phyloP scores from a whole-genome alignment of 139 green algal species.

The Chloropicon primus region DNA sequence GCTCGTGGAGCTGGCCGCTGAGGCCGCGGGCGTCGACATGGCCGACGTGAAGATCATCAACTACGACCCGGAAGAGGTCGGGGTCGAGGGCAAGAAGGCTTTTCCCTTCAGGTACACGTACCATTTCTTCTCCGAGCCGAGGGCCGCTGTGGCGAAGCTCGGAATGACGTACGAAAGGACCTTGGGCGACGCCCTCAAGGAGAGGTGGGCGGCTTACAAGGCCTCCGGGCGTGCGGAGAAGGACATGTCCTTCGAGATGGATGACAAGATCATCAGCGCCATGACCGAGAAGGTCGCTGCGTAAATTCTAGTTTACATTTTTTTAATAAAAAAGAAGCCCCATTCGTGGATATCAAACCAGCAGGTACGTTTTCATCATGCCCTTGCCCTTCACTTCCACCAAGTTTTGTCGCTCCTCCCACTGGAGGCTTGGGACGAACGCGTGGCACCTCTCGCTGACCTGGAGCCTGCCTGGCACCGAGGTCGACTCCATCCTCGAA shows the following conservation, averaged over 20 bases:
- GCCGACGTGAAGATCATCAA: constrained; percentile 29
- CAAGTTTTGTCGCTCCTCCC: no score
- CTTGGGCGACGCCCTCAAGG: constrained; percentile 22
- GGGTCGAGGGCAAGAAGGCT: constrained; percentile 39
- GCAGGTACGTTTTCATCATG: no score
- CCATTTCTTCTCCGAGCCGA: constrained; percentile 32
- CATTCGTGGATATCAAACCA: no score
- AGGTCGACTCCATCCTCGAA: neutral
- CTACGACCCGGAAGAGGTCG: constrained; percentile 30
- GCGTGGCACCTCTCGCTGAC: no score
- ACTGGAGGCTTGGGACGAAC: no score
- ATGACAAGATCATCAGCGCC: constrained; percentile 31
- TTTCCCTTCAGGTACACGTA: constrained; percentile 35
- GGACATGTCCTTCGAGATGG: constrained; percentile 29
- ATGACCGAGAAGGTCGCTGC: neutral
- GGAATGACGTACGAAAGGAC: constrained; percentile 15
- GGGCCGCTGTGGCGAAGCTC: constrained; percentile 21
- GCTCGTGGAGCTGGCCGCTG: constrained; percentile 29
- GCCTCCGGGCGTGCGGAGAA: constrained; percentile 27
- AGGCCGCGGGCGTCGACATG: constrained; percentile 16
- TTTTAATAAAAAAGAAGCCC: no score
- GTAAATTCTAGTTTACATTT: neutral
- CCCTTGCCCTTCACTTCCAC: no score
- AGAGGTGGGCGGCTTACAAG: constrained; percentile 22
- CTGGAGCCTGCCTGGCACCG: neutral